Evolutionary conservation across 176 grass and related monocot genomes (phyloP).

Genomic region (Melocanna baccifera): DNA sequence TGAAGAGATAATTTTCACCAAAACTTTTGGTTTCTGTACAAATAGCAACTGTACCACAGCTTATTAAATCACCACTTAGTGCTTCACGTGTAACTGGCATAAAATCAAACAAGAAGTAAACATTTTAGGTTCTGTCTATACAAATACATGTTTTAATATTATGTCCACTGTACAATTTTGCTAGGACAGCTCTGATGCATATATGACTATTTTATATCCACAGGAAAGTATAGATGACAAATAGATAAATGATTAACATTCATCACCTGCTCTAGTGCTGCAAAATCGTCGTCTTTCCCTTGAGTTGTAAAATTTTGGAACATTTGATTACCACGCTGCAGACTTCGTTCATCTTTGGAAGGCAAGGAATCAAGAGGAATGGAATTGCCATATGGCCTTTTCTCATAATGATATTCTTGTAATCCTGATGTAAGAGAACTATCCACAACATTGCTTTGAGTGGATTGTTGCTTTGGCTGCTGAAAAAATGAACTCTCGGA

Average conservation of each 20-base stretch:
- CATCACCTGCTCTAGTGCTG: conserved; percentile 88
- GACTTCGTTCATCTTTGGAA: conserved; percentile 46
- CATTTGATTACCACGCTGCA: conserved; percentile 28
- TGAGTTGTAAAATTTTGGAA: conserved; percentile 45
- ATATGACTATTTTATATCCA: conserved; percentile 11
- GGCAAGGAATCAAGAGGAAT: conserved; percentile 24
- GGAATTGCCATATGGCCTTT: conserved; percentile 40
- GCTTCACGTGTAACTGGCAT: neutral
- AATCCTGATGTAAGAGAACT: conserved; percentile 37
- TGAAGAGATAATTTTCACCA: neutral
- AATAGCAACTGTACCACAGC: neutral
- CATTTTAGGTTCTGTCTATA: neutral
- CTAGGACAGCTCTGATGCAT: conserved; percentile 4
- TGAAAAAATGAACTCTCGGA: conserved; percentile 35
- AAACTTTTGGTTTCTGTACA: neutral
- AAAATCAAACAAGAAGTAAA: neutral
- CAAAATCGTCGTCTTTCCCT: conserved; percentile 83
- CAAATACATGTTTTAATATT: neutral
- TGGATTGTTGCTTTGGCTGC: conserved; percentile 39
- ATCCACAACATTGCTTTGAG: conserved; percentile 23
- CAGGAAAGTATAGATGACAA: conserved; percentile 17
- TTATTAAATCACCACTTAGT: neutral
- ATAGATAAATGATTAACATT: neutral
- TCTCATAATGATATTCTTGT: conserved; percentile 44
- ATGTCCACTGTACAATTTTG: neutral